A percentile compares a stretch with the other conserved stretches of the same genome.
Evolutionary conservation across 352 stramenopile genomes (phyloP).

Genomic region (Thalassiosira exigua): DNA sequence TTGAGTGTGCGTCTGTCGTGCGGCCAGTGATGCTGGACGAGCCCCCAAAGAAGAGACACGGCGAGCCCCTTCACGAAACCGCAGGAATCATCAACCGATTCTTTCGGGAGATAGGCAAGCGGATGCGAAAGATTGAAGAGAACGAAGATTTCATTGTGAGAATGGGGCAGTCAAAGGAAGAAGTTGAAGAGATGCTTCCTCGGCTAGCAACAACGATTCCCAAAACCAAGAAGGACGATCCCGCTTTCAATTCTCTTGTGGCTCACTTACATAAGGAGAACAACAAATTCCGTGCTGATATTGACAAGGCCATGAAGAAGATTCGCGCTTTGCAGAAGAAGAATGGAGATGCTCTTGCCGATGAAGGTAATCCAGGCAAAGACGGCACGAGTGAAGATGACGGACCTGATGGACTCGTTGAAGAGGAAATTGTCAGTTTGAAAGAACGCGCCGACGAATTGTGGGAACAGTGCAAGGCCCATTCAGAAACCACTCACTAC

Average conservation of each 20-base stretch:
- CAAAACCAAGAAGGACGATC: too few species aligned
- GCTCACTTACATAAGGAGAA: too few species aligned
- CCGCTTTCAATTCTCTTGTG: too few species aligned
- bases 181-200: conserved; percentile 1
- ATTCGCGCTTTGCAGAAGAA: too few species aligned
- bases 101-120: neutral
- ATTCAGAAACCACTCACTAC: conserved; percentile 14
- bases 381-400: neutral
- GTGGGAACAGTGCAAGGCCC: conserved; percentile 11
- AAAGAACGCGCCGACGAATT: conserved; percentile 2
- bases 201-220: too few species aligned
- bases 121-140: neutral
- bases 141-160: neutral
- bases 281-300: too few species aligned
- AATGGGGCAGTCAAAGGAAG: neutral
- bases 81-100: neutral
- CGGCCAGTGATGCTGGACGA: neutral
- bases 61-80: neutral
- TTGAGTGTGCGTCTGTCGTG: neutral
- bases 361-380: conserved; percentile 3
- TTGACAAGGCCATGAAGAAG: too few species aligned
- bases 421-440: conserved; percentile 4
- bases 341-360: neutral
- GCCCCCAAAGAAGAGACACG: neutral
- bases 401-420: neutral